Conservation (phyloP, 441 rosid species). For the Euphorbia schlechtendalii region DNA sequence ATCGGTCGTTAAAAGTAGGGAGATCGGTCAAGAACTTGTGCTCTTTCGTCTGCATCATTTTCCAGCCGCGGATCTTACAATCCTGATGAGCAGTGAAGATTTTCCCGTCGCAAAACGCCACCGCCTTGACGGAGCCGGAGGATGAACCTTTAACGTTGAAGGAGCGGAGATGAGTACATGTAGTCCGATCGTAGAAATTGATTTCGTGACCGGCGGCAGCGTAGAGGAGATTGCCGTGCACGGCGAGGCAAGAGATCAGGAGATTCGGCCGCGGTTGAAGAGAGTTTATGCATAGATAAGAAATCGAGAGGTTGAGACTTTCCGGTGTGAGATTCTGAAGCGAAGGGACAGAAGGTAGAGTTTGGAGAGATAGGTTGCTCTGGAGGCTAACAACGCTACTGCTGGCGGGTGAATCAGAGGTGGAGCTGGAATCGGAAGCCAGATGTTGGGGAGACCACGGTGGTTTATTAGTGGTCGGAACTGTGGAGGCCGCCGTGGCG, state of each 20-base stretch:
- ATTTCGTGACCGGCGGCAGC: constrained; percentile 61
- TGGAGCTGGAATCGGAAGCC: constrained; percentile 21
- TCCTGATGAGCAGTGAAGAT: constrained; percentile 83
- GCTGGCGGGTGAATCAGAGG: constrained; percentile 28
- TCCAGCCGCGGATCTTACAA: constrained; percentile 81
- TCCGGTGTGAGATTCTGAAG: constrained; percentile 51
- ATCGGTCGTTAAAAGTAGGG: constrained; percentile 74
- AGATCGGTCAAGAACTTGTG: constrained; percentile 51
- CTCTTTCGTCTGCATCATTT: constrained; percentile 29
- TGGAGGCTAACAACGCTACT: constrained; percentile 43
- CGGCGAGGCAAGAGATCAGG: constrained; percentile 61
- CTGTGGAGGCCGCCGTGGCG: constrained; percentile 21
- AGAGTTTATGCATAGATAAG: constrained; percentile 31
- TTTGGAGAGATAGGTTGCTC: constrained; percentile 66
- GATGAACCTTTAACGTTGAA: constrained; percentile 44
- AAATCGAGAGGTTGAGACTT: constrained; percentile 31
- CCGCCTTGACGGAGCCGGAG: constrained; percentile 65
- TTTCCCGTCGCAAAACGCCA: constrained; percentile 47
- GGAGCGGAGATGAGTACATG: constrained; percentile 32
- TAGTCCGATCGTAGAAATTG: constrained; percentile 50
- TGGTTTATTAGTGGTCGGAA: constrained; percentile 17
- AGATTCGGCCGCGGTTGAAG: constrained; percentile 30
- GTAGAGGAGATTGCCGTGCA: constrained; percentile 46
- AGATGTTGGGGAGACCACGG: constrained; percentile 17
- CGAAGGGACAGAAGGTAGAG: constrained; percentile 76